Conservation (phyloP, 2,329 filamentous ascomycete genomes). For the Scedosporium dehoogii region DNA sequence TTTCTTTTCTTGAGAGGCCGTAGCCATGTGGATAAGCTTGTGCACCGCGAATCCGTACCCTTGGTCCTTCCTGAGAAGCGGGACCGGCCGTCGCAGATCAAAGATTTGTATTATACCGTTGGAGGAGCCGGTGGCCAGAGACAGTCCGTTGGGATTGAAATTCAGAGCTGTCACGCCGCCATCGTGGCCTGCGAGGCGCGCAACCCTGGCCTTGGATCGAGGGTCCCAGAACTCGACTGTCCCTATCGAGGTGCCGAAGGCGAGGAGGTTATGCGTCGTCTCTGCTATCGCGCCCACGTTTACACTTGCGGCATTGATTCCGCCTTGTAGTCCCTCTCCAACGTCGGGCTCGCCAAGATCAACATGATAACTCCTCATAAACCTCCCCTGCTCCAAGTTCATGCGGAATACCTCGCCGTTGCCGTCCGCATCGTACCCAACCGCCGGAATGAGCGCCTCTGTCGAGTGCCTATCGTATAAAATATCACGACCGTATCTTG, state of each 20-base stretch:
- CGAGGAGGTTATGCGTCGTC: constrained; percentile 77
- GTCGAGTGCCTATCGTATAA: constrained; percentile 73
- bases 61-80: constrained; percentile 85
- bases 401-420: constrained; percentile 87
- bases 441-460: constrained; percentile 78
- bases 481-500: constrained; percentile 84
- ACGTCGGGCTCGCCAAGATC: constrained; percentile 67
- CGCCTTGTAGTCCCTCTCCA: constrained; percentile 62
- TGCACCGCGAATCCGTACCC: constrained; percentile 91
- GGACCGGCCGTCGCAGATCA: constrained; percentile 79
- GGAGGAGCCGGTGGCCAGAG: constrained; percentile 78
- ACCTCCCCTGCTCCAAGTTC: constrained; percentile 84
- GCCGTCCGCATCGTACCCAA: constrained; percentile 77
- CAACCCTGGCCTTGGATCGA: constrained; percentile 70
- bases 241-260: constrained; percentile 90
- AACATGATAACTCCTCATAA: constrained; percentile 88
- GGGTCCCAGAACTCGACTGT: constrained; percentile 97
- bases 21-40: constrained; percentile 65
- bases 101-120: constrained; percentile 83
- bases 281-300: constrained; percentile 84
- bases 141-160: constrained; percentile 76
- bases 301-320: constrained; percentile 74
- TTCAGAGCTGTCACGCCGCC: constrained; percentile 78
- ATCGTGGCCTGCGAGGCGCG: constrained; percentile 58
- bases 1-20: constrained; percentile 68